These are phyloP conservation scores for Cyberlindnera subsufficiens DNA, from an alignment of 805 yeast species.

Conservation along the genomic window DNA sequence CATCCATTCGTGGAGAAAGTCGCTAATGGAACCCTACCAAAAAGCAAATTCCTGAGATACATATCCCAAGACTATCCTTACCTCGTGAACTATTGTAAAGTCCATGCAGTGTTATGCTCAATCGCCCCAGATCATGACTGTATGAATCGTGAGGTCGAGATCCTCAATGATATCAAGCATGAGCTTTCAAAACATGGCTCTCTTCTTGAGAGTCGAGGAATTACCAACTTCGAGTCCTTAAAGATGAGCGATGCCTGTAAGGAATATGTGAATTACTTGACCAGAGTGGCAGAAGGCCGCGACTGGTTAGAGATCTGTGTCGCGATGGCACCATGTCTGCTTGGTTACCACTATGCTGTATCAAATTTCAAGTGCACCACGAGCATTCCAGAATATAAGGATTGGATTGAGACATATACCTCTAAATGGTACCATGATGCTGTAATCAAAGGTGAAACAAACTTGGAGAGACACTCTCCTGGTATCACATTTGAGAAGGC, in stretches of 20 bases:
- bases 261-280: constrained; percentile 56
- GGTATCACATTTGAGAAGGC: constrained; percentile 39
- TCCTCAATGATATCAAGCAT: constrained; percentile 42
- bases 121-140: constrained; percentile 51
- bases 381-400: constrained; percentile 24
- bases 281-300: constrained; percentile 43
- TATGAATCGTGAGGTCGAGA: constrained; percentile 43
- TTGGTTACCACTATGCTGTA: constrained; percentile 57
- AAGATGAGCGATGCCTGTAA: constrained; percentile 50
- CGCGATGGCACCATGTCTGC: constrained; percentile 70
- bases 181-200: constrained; percentile 54
- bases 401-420: constrained; percentile 61
- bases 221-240: constrained; percentile 40
- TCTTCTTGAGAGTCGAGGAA: constrained; percentile 38
- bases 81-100: constrained; percentile 58
- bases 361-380: constrained; percentile 27
- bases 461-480: constrained; percentile 39
- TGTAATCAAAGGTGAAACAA: constrained; percentile 40
- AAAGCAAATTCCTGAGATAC: constrained; percentile 46
- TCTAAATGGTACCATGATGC: constrained; percentile 54
- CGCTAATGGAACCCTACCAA: constrained; percentile 45
- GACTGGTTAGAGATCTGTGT: constrained; percentile 62
- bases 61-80: constrained; percentile 61
- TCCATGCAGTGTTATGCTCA: constrained; percentile 59
- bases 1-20: constrained; percentile 57